These are phyloP conservation scores for Mitragyna speciosa DNA, from an alignment of 257 asterid genomes.

Conservation along the genomic window DNA sequence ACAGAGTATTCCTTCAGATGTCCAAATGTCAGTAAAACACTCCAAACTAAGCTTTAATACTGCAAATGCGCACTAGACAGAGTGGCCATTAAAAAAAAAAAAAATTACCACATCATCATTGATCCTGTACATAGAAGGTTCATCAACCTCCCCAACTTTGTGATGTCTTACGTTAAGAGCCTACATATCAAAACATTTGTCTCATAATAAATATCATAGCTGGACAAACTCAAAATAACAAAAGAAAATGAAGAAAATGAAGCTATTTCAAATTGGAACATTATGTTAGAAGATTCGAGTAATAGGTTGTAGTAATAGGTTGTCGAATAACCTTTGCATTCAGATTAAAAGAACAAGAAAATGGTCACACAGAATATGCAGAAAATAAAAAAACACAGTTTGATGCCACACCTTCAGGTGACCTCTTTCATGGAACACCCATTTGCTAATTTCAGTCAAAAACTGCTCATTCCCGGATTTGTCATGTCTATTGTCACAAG, in stretches of 20 bases:
- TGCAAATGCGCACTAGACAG: not conserved
- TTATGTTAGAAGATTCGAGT: too few species aligned
- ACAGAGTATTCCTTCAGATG: slow-evolving; percentile 60
- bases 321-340: not conserved
- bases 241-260: not conserved
- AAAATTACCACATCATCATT: slow-evolving; percentile 74
- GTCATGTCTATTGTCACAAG: slow-evolving; percentile 46
- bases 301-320: not conserved
- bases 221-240: not conserved
- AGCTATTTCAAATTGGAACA: not conserved
- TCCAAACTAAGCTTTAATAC: not conserved
- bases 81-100: not conserved
- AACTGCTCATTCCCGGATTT: slow-evolving; percentile 86
- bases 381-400: not conserved
- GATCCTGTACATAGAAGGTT: slow-evolving; percentile 77
- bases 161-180: slow-evolving; percentile 72
- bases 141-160: slow-evolving; percentile 68
- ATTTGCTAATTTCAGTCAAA: slow-evolving; percentile 70
- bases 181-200: slow-evolving; percentile 32
- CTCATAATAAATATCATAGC: not conserved
- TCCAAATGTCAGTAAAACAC: slow-evolving; percentile 10
- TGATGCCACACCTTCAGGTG: slow-evolving; percentile 66
- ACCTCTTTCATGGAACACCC: slow-evolving; percentile 92
- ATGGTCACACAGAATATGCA: not conserved
- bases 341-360: not conserved